Evolutionary conservation across 352 stramenopile species (phyloP).

Genomic region (Globisporangium iwayamae): DNA sequence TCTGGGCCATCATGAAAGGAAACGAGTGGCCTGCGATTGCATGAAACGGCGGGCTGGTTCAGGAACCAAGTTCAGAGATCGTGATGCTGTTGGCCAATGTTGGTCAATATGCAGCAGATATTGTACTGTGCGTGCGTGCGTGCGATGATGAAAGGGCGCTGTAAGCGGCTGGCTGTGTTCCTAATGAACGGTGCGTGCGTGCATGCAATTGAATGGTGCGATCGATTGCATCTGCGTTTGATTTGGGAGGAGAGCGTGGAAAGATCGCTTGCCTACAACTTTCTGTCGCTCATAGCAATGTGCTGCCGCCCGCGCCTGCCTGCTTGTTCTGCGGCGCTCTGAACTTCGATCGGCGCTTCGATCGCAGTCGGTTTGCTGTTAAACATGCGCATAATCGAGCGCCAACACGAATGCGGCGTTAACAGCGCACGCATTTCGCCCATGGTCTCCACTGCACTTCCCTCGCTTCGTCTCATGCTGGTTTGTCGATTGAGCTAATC

Average conservation of each 20-base stretch:
- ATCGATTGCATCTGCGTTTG: not conserved
- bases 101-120: not conserved
- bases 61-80: slow-evolving; percentile 1
- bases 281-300: not conserved
- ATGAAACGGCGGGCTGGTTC: not conserved
- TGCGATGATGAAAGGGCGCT: not conserved
- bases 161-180: not conserved
- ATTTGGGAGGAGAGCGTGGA: not conserved
- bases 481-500: not conserved
- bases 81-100: not conserved
- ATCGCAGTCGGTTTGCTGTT: not conserved
- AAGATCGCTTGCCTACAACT: not conserved
- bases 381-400: not conserved
- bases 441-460: not conserved
- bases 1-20: not conserved
- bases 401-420: not conserved
- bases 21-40: not conserved
- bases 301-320: not conserved
- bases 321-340: no score
- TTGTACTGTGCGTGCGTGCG: not conserved
- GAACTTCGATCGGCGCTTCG: not conserved
- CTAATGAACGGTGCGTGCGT: not conserved
- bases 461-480: not conserved
- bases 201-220: not conserved
- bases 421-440: not conserved